Conservation (phyloP, 495 filamentous ascomycete genomes). For the Lepidopterella palustris region DNA sequence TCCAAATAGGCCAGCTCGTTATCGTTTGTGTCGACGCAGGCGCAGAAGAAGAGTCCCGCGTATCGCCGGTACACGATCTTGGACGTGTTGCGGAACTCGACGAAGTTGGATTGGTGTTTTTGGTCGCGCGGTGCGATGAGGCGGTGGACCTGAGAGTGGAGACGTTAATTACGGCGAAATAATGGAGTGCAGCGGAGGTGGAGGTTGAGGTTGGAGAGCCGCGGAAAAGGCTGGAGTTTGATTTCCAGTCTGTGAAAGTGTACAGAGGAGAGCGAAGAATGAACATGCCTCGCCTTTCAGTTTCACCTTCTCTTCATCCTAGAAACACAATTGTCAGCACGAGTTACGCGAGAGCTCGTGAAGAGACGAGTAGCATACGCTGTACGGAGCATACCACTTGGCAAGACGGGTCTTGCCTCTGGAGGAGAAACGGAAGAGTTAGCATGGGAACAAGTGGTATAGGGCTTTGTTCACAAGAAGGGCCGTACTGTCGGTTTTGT, state of each 20-base stretch:
- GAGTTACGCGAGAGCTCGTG: too few relatives aligned
- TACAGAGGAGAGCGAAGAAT: neutral
- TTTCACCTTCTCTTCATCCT: slow-evolving; percentile 94
- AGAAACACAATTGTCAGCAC: too few relatives aligned
- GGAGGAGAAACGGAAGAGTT: slow-evolving; percentile 10
- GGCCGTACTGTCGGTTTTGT: slow-evolving; percentile 29
- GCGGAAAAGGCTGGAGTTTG: neutral
- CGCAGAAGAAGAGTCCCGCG: slow-evolving; percentile 96
- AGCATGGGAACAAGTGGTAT: neutral
- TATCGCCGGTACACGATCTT: slow-evolving; percentile 97
- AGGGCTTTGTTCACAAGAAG: slow-evolving; percentile 9
- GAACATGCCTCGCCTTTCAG: slow-evolving; percentile 54
- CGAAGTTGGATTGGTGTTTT: slow-evolving; percentile 99
- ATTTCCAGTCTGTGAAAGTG: too few relatives aligned
- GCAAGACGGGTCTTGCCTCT: slow-evolving; percentile 98
- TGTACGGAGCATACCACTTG: slow-evolving; percentile 98
- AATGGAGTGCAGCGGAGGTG: slow-evolving; percentile 1
- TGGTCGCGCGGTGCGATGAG: slow-evolving; percentile 95
- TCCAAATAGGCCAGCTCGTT: slow-evolving; percentile 97
- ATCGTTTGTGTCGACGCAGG: slow-evolving; percentile 97
- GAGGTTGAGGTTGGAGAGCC: slow-evolving; percentile 12
- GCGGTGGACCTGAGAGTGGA: slow-evolving; percentile 67
- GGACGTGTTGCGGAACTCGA: slow-evolving; percentile 76
- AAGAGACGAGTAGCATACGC: too few relatives aligned
- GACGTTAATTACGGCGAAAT: slow-evolving; percentile 1